Percentiles rank a stretch among this genome's conserved stretches.
phyloP scores from a whole-genome alignment of 2,329 filamentous ascomycete species.

The Aspergillus sojae region DNA sequence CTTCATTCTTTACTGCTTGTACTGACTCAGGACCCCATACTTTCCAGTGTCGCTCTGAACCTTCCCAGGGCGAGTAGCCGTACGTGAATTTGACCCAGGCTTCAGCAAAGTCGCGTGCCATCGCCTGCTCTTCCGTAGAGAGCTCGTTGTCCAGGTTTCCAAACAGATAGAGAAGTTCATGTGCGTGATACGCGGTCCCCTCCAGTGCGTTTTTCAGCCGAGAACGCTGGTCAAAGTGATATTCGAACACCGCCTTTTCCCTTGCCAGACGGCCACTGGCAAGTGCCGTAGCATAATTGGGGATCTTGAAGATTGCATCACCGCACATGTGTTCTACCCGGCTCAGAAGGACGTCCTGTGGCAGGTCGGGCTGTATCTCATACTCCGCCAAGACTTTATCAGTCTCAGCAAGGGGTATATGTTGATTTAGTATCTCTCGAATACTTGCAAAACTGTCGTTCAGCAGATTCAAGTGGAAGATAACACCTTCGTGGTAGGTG shows the following conservation, averaged over 20 bases:
- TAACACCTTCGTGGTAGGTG: conserved; percentile 30
- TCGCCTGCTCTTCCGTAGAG: conserved; percentile 16
- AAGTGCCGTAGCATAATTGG: conserved; percentile 22
- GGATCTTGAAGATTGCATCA: conserved; percentile 30
- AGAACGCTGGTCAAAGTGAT: conserved; percentile 32
- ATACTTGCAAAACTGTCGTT: conserved; percentile 21
- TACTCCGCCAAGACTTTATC: conserved; percentile 25
- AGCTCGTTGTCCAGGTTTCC: conserved; percentile 26
- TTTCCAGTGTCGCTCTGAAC: conserved; percentile 20
- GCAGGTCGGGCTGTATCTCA: conserved; percentile 16
- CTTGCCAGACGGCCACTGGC: neutral
- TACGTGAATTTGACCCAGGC: conserved; percentile 29
- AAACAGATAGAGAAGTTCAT: conserved; percentile 30
- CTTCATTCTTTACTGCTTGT: conserved; percentile 21
- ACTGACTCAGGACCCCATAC: conserved; percentile 25
- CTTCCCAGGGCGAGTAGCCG: conserved; percentile 23
- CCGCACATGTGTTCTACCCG: conserved; percentile 30
- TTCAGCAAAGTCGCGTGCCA: conserved; percentile 23
- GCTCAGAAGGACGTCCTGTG: conserved; percentile 13
- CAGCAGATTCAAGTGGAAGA: conserved; percentile 29
- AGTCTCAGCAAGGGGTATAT: conserved; percentile 16
- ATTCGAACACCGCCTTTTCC: conserved; percentile 15
- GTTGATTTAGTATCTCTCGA: conserved; percentile 11
- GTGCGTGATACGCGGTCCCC: conserved; percentile 31
- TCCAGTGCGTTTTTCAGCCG: conserved; percentile 25